Percentiles rank a stretch among this genome's conserved stretches.
Conservation (phyloP, 768 basidiomycete genomes). For the Mycena chlorophos region DNA sequence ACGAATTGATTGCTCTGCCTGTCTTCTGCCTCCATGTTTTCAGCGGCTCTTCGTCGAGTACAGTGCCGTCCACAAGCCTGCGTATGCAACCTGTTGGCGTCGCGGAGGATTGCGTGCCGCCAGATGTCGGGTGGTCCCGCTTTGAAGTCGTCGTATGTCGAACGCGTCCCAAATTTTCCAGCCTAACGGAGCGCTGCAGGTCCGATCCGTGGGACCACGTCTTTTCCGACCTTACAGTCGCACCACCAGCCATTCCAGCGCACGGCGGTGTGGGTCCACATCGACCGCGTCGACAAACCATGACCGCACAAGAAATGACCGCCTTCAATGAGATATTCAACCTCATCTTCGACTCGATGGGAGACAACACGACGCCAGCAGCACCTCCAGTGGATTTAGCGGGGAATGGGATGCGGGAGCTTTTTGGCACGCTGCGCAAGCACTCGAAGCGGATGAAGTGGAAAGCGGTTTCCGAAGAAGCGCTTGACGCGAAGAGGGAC, state of each 20-base stretch:
- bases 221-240: conserved; percentile 46
- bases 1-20: background rate
- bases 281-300: conserved; percentile 47
- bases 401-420: conserved; percentile 40
- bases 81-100: background rate
- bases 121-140: background rate
- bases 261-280: conserved; percentile 13
- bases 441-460: conserved; percentile 51
- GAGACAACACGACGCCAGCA: conserved; percentile 25
- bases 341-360: conserved; percentile 60
- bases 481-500: conserved; percentile 69
- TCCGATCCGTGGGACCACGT: conserved; percentile 54
- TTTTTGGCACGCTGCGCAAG: conserved; percentile 57
- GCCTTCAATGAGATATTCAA: conserved; percentile 76
- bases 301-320: conserved; percentile 67
- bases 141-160: background rate
- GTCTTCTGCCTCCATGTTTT: background rate
- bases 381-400: conserved; percentile 24
- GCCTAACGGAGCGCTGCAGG: conserved; percentile 36
- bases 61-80: background rate
- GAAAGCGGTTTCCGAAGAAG: conserved; percentile 52
- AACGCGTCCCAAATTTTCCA: background rate
- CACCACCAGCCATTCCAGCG: conserved; percentile 27
- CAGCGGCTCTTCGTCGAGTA: background rate
- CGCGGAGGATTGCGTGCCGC: background rate